phyloP scores from a whole-genome alignment of 768 basidiomycete genomes.

The Leucocoprinus birnbaumii region DNA sequence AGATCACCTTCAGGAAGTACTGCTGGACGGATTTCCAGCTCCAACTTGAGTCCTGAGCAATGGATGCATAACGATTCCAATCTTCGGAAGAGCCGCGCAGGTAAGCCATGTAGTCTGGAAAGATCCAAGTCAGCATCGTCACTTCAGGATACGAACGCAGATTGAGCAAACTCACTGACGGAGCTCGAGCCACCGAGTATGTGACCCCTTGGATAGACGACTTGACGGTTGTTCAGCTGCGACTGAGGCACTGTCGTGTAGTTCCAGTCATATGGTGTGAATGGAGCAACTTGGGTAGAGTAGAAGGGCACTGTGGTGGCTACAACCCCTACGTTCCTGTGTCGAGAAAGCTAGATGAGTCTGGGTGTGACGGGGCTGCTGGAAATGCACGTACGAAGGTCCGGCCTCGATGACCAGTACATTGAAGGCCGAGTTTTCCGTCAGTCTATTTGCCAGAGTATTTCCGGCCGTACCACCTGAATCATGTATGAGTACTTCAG shows the following conservation, averaged over 20 bases:
- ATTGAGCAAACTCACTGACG: conserved; percentile 24
- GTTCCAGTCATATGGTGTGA: conserved; percentile 29
- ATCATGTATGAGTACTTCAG: not conserved
- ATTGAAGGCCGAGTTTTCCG: conserved; percentile 2
- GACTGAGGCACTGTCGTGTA: conserved; percentile 33
- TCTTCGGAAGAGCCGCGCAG: conserved; percentile 23
- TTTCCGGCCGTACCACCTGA: conserved; percentile 18
- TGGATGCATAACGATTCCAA: conserved; percentile 25
- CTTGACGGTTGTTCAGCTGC: conserved; percentile 20
- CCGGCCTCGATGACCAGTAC: conserved; percentile 11
- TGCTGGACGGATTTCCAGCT: conserved; percentile 25
- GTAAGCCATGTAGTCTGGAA: conserved; percentile 18
- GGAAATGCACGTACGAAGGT: conserved; percentile 13
- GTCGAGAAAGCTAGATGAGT: not conserved
- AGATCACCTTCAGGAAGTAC: conserved; percentile 16
- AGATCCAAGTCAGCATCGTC: no score
- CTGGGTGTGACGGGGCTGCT: not conserved
- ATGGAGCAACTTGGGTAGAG: conserved; percentile 8
- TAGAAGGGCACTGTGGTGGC: conserved; percentile 12
- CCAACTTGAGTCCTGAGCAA: conserved; percentile 29
- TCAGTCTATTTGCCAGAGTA: conserved; percentile 5
- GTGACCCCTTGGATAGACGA: conserved; percentile 25
- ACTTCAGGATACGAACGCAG: not conserved
- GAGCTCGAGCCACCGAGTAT: conserved; percentile 30
- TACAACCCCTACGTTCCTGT: conserved; percentile 4